phyloP scores from a whole-genome alignment of 345 rosid species.

The Dimocarpus longan region DNA sequence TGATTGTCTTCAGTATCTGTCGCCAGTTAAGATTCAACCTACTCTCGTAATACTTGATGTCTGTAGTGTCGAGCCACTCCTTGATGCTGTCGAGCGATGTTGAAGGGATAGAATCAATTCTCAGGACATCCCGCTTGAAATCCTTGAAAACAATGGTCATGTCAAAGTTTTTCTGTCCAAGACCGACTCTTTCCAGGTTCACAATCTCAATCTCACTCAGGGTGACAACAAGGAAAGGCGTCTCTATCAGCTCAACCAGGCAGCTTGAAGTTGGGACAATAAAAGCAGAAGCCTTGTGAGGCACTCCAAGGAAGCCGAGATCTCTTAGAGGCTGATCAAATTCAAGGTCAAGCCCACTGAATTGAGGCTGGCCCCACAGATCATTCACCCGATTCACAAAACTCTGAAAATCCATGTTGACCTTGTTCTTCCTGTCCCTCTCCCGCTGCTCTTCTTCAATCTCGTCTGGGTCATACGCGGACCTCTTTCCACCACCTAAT shows the following conservation, averaged over 20 bases:
- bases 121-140: conserved; percentile 83
- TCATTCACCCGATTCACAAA: conserved; percentile 87
- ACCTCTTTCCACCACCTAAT: conserved; percentile 86
- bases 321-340: conserved; percentile 95
- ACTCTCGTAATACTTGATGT: conserved; percentile 91
- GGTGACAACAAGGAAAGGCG: conserved; percentile 79
- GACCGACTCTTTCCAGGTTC: conserved; percentile 92
- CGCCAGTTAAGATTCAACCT: conserved; percentile 94
- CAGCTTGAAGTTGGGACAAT: conserved; percentile 90
- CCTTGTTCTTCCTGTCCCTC: conserved; percentile 81
- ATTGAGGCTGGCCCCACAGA: conserved; percentile 85
- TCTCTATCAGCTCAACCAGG: conserved; percentile 84
- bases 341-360: conserved; percentile 78
- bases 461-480: conserved; percentile 96
- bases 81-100: conserved; percentile 82
- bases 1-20: conserved; percentile 81
- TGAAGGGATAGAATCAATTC: conserved; percentile 83
- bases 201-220: conserved; percentile 94
- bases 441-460: conserved; percentile 93
- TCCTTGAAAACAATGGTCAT: conserved; percentile 92
- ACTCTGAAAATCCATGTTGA: conserved; percentile 80
- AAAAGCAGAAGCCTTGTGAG: conserved; percentile 73
- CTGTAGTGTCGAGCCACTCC: conserved; percentile 94
- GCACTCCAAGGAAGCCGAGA: conserved; percentile 96
- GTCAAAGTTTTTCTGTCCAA: conserved; percentile 92